A percentile compares a stretch with the other conserved stretches of the same genome.
These are phyloP conservation scores for Magnolia kwangsiensis DNA, from an alignment of 164 flowering plant genomes.

Conservation along the genomic window DNA sequence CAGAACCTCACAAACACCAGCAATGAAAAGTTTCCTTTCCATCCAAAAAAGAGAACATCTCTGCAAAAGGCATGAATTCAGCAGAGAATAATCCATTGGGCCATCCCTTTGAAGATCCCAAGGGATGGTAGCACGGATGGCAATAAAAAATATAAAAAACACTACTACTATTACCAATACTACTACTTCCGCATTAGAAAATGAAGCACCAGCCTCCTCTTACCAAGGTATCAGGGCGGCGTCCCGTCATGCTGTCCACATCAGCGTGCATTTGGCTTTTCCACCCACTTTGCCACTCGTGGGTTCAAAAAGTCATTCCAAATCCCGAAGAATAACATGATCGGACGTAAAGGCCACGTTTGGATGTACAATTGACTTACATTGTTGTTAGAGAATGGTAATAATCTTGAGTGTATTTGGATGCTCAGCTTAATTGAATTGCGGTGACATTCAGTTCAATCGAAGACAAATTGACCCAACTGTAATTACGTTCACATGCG, in stretches of 20 bases:
- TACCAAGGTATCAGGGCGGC: background rate
- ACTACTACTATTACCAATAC: background rate
- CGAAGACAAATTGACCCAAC: too few species aligned
- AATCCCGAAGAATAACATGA: background rate
- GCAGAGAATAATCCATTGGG: background rate
- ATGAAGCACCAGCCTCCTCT: background rate
- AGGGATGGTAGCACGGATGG: background rate
- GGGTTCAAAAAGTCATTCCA: background rate
- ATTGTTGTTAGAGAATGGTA: too few species aligned
- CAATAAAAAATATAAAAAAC: too few species aligned
- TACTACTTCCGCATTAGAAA: background rate
- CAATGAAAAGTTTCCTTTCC: constrained; percentile 3
- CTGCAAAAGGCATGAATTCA: background rate
- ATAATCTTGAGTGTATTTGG: too few species aligned
- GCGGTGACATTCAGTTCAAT: too few species aligned
- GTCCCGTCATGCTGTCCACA: background rate
- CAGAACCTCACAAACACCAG: background rate
- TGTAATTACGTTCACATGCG: too few species aligned
- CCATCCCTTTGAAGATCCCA: background rate
- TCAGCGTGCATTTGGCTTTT: background rate
- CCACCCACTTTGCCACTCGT: constrained; percentile 1
- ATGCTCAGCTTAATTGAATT: too few species aligned
- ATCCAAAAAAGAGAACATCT: background rate
- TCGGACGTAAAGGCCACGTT: background rate
- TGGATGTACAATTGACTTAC: background rate